phyloP scores from a whole-genome alignment of 2,329 filamentous ascomycete species.

The Pestalotiopsis sp. region DNA sequence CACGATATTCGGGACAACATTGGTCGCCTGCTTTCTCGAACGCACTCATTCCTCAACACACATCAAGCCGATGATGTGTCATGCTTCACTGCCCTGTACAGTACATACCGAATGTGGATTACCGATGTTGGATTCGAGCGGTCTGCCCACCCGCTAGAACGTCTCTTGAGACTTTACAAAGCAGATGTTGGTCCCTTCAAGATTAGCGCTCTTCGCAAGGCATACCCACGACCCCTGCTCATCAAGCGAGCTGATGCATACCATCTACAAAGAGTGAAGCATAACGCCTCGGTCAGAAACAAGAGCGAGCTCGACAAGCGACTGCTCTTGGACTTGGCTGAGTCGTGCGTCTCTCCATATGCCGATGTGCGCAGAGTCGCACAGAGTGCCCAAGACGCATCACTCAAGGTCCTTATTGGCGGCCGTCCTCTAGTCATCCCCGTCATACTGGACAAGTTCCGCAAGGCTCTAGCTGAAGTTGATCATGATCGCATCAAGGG shows the following conservation, averaged over 20 bases:
- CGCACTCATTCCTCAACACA: constrained; percentile 80
- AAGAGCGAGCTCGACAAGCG: constrained; percentile 89
- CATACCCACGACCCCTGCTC: constrained; percentile 89
- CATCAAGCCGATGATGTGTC: constrained; percentile 95
- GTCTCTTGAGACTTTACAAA: constrained; percentile 81
- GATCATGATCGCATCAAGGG: constrained; percentile 95
- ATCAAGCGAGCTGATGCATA: constrained; percentile 93
- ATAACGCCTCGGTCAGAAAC: constrained; percentile 86
- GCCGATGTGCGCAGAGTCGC: constrained; percentile 95
- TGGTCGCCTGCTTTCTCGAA: constrained; percentile 78
- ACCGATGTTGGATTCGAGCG: constrained; percentile 96
- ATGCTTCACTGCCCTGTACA: constrained; percentile 91
- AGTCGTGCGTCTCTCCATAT: constrained; percentile 89
- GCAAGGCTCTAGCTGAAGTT: constrained; percentile 74
- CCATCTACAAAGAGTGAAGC: constrained; percentile 88
- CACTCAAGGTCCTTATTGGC: constrained; percentile 87
- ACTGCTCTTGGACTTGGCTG: constrained; percentile 82
- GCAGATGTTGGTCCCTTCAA: constrained; percentile 92
- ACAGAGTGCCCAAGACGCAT: constrained; percentile 89
- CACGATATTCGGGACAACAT: constrained; percentile 81
- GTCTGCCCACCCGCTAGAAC: constrained; percentile 89
- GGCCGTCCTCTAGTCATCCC: constrained; percentile 89
- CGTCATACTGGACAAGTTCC: constrained; percentile 77
- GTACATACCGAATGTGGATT: constrained; percentile 94
- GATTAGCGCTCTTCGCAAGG: constrained; percentile 87